Evolutionary conservation across 2,329 filamentous ascomycete species (phyloP).

Genomic region (Plenodomus tracheiphilus): DNA sequence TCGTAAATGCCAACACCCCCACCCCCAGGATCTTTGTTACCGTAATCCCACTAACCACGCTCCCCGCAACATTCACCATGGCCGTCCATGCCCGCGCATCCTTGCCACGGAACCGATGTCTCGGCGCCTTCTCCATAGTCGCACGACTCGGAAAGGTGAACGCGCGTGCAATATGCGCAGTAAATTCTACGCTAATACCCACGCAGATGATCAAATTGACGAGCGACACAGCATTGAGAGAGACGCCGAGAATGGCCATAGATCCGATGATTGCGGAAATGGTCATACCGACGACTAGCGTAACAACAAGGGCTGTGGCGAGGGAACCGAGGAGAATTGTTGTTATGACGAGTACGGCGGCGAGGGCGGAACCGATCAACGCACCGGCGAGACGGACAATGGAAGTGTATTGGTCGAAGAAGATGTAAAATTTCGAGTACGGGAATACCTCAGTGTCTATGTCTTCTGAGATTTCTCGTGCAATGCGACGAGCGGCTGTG

Average conservation of each 20-base stretch:
- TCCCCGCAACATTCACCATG: constrained; percentile 90
- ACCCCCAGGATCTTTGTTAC: constrained; percentile 94
- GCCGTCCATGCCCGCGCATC: constrained; percentile 91
- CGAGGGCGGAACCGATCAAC: constrained; percentile 80
- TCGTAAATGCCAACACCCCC: constrained; percentile 87
- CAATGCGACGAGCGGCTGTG: constrained; percentile 83
- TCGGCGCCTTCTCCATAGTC: constrained; percentile 75
- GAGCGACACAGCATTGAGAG: constrained; percentile 89
- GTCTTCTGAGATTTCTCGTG: constrained; percentile 69
- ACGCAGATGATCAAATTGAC: constrained; percentile 98
- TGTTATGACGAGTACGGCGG: constrained; percentile 81
- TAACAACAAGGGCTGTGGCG: constrained; percentile 79
- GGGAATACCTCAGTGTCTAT: constrained; percentile 87
- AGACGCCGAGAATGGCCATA: constrained; percentile 88
- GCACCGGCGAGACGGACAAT: constrained; percentile 80
- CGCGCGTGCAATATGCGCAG: constrained; percentile 91
- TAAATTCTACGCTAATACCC: constrained; percentile 95
- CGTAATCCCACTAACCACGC: constrained; percentile 94
- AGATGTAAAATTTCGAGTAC: constrained; percentile 97
- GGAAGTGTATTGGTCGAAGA: constrained; percentile 93
- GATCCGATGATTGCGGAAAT: constrained; percentile 92
- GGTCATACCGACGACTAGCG: constrained; percentile 87
- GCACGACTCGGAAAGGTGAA: constrained; percentile 89
- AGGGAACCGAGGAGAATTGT: constrained; percentile 81
- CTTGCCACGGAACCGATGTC: constrained; percentile 74